Conservation (phyloP, 805 yeast species). For the Myxozyma neotropica region DNA sequence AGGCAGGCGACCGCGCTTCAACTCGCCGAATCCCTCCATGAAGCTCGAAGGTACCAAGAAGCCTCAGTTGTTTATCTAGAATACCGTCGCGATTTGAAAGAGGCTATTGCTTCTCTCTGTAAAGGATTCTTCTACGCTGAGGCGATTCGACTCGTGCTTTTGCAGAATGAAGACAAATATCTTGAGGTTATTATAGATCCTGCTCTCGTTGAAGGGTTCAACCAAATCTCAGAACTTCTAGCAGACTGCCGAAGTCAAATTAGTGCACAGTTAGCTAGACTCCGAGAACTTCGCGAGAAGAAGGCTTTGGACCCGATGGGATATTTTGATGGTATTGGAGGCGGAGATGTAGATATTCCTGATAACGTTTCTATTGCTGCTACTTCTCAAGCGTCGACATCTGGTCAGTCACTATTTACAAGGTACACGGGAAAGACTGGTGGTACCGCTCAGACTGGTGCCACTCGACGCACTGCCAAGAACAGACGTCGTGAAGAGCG, state of each 20-base stretch:
- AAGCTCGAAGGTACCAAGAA: slow-evolving; percentile 66
- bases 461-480: slow-evolving; percentile 87
- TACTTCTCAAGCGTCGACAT: slow-evolving; percentile 77
- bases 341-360: slow-evolving; percentile 60
- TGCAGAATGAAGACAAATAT: slow-evolving; percentile 43
- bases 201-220: slow-evolving; percentile 84
- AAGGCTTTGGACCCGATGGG: slow-evolving; percentile 83
- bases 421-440: slow-evolving; percentile 94
- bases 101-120: slow-evolving; percentile 69
- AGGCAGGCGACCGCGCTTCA: slow-evolving; percentile 53
- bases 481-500: slow-evolving; percentile 94
- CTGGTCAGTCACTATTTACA: slow-evolving; percentile 86
- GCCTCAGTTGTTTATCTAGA: slow-evolving; percentile 76
- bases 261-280: slow-evolving; percentile 76
- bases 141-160: slow-evolving; percentile 68
- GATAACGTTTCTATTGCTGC: slow-evolving; percentile 96
- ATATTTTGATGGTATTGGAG: slow-evolving; percentile 63
- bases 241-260: slow-evolving; percentile 93
- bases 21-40: slow-evolving; percentile 61
- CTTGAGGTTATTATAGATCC: slow-evolving; percentile 65
- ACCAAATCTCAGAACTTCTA: slow-evolving; percentile 77
- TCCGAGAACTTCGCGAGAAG: slow-evolving; percentile 82
- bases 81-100: slow-evolving; percentile 61
- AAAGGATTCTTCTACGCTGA: slow-evolving; percentile 72
- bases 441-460: slow-evolving; percentile 96